phyloP scores from a whole-genome alignment of 2,329 filamentous ascomycete genomes.

The Ophiostoma australiae region DNA sequence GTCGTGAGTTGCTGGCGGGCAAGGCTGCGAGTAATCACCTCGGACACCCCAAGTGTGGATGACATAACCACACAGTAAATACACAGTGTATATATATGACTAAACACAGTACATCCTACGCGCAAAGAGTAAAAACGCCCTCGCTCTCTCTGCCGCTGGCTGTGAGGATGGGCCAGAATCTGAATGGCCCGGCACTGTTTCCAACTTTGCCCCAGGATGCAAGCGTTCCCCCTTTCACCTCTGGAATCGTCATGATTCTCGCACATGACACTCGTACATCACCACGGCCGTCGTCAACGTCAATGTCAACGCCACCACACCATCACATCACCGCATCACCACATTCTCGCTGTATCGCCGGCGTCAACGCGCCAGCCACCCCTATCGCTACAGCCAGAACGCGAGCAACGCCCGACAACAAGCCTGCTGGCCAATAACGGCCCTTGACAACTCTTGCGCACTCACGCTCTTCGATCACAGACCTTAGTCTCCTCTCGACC shows the following conservation, averaged over 20 bases:
- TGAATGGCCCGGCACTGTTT: neutral
- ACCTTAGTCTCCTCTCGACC: neutral
- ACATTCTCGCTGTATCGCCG: neutral
- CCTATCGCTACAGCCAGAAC: neutral
- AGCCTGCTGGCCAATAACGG: neutral
- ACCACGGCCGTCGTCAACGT: neutral
- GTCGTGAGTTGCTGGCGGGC: too few relatives aligned
- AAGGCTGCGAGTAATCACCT: neutral
- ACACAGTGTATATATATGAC: neutral
- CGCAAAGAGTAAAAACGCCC: neutral
- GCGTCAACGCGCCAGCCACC: neutral
- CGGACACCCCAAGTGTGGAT: neutral
- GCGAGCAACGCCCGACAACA: neutral
- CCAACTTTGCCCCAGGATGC: constrained; percentile 27
- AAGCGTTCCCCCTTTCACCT: constrained; percentile 24
- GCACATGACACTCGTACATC: neutral
- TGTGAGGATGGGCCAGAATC: constrained; percentile 29
- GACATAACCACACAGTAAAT: neutral
- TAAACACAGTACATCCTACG: neutral
- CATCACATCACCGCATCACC: too few relatives aligned
- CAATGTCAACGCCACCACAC: neutral
- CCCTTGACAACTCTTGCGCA: neutral
- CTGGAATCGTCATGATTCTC: constrained; percentile 2
- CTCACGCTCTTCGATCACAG: neutral
- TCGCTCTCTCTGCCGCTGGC: constrained; percentile 1